phyloP scores from a whole-genome alignment of 2,329 filamentous ascomycete genomes.

The Lecanicillium sp. region DNA sequence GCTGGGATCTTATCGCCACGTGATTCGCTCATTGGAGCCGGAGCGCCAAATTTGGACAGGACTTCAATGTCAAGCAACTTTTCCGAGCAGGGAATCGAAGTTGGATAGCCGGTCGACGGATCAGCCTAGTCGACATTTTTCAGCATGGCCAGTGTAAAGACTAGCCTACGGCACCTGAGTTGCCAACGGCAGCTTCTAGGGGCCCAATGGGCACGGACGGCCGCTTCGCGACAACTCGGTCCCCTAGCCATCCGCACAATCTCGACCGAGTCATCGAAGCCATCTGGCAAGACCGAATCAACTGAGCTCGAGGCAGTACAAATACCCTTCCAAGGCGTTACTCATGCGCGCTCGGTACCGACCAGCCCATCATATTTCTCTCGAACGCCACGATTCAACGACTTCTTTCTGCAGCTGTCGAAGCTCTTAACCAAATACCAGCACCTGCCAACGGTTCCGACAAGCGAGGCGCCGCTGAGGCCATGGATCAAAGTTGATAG shows the following conservation, averaged over 20 bases:
- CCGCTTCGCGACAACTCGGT: constrained; percentile 1
- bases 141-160: constrained; percentile 27
- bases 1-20: constrained; percentile 16
- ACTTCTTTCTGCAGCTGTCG: constrained; percentile 69
- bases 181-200: constrained; percentile 22
- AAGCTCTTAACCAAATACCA: constrained; percentile 64
- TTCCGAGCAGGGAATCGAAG: too few relatives aligned
- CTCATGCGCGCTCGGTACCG: constrained; percentile 68
- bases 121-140: constrained; percentile 5
- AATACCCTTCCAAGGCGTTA: constrained; percentile 23
- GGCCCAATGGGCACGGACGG: constrained; percentile 19
- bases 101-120: background rate
- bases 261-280: background rate
- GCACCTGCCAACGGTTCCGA: constrained; percentile 60
- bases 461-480: constrained; percentile 61
- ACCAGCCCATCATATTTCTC: constrained; percentile 93
- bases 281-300: constrained; percentile 9
- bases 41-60: constrained; percentile 3
- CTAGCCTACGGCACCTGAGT: constrained; percentile 26
- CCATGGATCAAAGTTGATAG: constrained; percentile 76
- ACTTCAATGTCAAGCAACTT: background rate
- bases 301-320: constrained; percentile 16
- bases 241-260: constrained; percentile 10
- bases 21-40: constrained; percentile 11
- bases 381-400: constrained; percentile 75